Percentiles rank a stretch among this genome's conserved stretches.
Evolutionary conservation across 2,329 filamentous ascomycete genomes (phyloP).

Genomic region (Fusarium setosum): DNA sequence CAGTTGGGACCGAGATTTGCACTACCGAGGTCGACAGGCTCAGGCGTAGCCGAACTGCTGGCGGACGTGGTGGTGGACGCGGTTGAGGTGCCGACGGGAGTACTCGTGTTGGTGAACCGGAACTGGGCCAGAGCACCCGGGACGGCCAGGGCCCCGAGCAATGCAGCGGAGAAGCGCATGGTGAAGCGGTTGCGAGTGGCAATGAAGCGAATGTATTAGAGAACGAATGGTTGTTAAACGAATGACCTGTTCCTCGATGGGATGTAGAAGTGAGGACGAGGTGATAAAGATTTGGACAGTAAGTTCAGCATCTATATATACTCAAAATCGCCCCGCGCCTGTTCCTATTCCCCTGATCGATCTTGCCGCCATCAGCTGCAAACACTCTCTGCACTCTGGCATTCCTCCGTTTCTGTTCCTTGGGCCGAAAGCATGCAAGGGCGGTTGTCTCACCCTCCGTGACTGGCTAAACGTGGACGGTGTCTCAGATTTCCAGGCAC

Average conservation of each 20-base stretch:
- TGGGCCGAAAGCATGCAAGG: slow-evolving; percentile 32
- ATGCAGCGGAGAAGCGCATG: slow-evolving; percentile 24
- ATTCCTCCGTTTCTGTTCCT: slow-evolving; percentile 16
- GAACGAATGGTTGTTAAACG: slow-evolving; percentile 20
- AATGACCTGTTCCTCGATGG: slow-evolving; percentile 34
- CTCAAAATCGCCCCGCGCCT: not conserved
- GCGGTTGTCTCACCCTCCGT: not conserved
- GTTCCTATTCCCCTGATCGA: not conserved
- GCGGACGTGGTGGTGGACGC: not conserved
- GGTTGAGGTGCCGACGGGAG: slow-evolving; percentile 1
- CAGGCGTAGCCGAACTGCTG: accelerated
- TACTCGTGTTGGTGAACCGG: slow-evolving; percentile 31
- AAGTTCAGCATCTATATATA: slow-evolving; percentile 27
- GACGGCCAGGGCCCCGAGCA: slow-evolving; percentile 25
- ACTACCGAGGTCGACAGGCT: not conserved
- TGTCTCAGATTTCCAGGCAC: slow-evolving; percentile 24
- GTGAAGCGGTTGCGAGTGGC: slow-evolving; percentile 1
- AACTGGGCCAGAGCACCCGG: slow-evolving; percentile 22
- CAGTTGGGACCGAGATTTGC: not conserved
- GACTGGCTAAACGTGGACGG: not conserved
- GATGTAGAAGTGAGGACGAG: slow-evolving; percentile 33
- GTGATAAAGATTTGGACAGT: slow-evolving; percentile 2
- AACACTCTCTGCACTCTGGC: slow-evolving; percentile 14
- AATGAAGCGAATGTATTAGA: slow-evolving; percentile 15
- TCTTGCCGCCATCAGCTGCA: not conserved